Base-by-base conservation (phyloP, 2,329 filamentous ascomycete genomes). In the Colletotrichum echinochloae region DNA sequence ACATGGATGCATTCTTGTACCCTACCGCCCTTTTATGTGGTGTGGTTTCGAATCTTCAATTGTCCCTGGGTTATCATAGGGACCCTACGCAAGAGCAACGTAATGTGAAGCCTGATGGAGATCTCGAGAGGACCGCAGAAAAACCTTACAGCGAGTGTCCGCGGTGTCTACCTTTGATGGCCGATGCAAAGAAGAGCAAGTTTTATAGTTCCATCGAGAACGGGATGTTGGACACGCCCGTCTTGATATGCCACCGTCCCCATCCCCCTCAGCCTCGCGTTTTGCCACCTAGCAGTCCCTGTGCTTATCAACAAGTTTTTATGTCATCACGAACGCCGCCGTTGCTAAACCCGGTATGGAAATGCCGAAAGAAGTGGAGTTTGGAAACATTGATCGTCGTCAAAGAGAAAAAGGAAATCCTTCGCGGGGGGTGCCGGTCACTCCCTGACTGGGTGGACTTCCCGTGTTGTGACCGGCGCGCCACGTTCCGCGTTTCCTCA, bases 321-420 rank as follows among this genome's bases (percentile, higher is more conserved):
- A 54, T 66, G 56, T 70, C 41, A 41, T 66, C 65, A 63, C 23
- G 49, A 44, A 70, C 54, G 54, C 60, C 67, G 63, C 67, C 67
- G 37, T 66, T 20, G 28, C 20, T 26, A 56, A 56, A 61, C 57
- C 57, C 39, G 26, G 59, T n/a, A 35, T 23, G 51, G 55, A 39
- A 48, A 65, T 68, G 66, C 65, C 62, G 59, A 39, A 16, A 44
- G 8, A 44, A n/a, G 48, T 49, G 18, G n/a, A 18, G 56, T 28
- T 35, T 26, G 63, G 63, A 57, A 65, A 55, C 30, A 23, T 69
- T 20, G 66, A 46, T 46, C 56, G 6, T 67, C 51, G 57, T 66
- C 66, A 73, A 68, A 60, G 54, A 71, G 62, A 60, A 67, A 65
- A 67, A 65, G 26, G 18, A 71, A 52, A 60, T 46, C 46, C 57